Evolutionary conservation across 192 early-diverging fungal species (phyloP).

Genomic region (Linnemannia elongata): DNA sequence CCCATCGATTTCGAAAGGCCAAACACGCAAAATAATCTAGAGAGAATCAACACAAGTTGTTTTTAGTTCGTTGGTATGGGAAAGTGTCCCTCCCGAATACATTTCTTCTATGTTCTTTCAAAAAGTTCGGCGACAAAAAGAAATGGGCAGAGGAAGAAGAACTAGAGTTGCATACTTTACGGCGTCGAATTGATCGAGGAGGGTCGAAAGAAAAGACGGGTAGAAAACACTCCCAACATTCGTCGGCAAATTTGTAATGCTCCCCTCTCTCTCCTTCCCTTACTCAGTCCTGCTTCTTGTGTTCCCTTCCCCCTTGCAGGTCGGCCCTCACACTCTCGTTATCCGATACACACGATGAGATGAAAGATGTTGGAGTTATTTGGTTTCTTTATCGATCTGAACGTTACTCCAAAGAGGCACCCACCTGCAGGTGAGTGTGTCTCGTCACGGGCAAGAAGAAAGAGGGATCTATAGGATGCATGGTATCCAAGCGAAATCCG

Average conservation of each 20-base stretch:
- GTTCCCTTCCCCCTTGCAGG: not conserved
- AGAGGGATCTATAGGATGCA: not conserved
- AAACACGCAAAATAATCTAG: not conserved
- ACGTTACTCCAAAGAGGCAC: not conserved
- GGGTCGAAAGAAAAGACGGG: not conserved
- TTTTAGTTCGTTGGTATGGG: conserved; percentile 4
- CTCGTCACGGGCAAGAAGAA: not conserved
- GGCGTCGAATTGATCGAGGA: not conserved
- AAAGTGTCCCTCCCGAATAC: not conserved
- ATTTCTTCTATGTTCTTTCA: not conserved
- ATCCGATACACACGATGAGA: conserved; percentile 1
- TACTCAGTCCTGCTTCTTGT: not conserved
- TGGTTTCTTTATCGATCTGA: not conserved
- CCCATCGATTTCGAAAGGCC: not conserved
- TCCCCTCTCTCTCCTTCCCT: not conserved
- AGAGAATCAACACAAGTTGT: not conserved
- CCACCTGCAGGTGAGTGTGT: not conserved
- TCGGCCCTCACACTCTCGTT: not conserved
- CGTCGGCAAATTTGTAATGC: not conserved
- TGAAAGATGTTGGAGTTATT: not conserved
- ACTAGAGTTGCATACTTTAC: not conserved
- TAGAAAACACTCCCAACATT: not conserved
- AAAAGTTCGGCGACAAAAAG: not conserved
- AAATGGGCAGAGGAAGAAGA: not conserved
- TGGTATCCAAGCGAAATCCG: not conserved